Evolutionary conservation across 208 protist species (phyloP), one percentile per base, ranked within the genome.

Genomic region (Angomonas desouzai): DNA sequence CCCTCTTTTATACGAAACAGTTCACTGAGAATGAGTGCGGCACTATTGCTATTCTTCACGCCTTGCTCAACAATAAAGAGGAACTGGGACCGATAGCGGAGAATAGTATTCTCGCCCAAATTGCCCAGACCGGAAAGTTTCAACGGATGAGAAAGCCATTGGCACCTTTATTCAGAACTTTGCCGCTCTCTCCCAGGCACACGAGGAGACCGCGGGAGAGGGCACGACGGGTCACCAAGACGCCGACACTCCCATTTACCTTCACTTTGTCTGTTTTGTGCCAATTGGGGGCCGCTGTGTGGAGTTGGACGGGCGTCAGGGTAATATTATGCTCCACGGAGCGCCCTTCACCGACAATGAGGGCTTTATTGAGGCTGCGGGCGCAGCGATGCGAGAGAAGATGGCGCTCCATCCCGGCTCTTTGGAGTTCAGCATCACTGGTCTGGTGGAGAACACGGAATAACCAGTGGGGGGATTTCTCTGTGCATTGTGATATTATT

Each of bases 231-330:
- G 73, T 16, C 68, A 92, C 55, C 75, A 88, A 30, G 45, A 55
- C 27, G 58, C 84, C 10, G 83, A 96, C 56, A 74, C 87, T 2
- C 51, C 64, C n/a, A 91, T 94, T 43, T 68, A 97, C 58, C 76
- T 98, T 16, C 97, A 99, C 75, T 99, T 98, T 82, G 85, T 97
- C 30, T 91, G 82, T 53, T 98, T 97, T 78, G 76, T 97, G 16
- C 49, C 66, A 20, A 64, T 81, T 13, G 84, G 93, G 64, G 93
- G 83, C 10, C 67, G 69, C 16, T 91, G 97, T 60, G 89, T 98
- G 34, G 96, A 99, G 78, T 57, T 99, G 27, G 97, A 99, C 62
- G 97, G 97, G 0, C 78, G 96, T 40, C 93, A 96, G 57, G 55
- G 51, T 4, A 62, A 68, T 43, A 92, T 96, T 9, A 74, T 97